These are phyloP conservation scores for Pseudopediastrum boryanum DNA, from an alignment of 139 green algal species.

Conservation along the genomic window DNA sequence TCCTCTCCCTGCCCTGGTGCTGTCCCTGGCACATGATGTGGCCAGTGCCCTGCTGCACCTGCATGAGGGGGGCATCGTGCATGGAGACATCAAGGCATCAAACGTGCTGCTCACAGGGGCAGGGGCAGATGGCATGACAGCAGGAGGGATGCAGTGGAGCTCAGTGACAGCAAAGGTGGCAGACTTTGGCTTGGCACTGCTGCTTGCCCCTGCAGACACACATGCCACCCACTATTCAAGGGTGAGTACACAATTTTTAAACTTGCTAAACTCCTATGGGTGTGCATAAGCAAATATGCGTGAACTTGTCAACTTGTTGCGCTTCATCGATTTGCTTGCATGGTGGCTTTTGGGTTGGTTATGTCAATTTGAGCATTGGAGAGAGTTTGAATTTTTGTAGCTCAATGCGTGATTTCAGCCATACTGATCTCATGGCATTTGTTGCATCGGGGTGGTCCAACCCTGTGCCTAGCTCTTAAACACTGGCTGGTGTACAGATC, in stretches of 20 bases:
- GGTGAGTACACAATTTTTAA: constrained; percentile 12
- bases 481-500: no score
- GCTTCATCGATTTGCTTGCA: no score
- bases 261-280: no score
- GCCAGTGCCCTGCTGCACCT: constrained; percentile 52
- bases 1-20: not conserved
- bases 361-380: no score
- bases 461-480: no score
- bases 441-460: no score
- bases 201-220: constrained; percentile 17
- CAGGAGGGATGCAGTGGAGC: not conserved
- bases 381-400: no score
- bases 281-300: no score
- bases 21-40: constrained; percentile 46
- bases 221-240: constrained; percentile 27
- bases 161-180: constrained; percentile 32
- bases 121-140: not conserved
- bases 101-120: constrained; percentile 15
- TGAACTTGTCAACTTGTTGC: no score
- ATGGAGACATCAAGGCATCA: constrained; percentile 35
- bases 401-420: no score
- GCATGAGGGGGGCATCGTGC: constrained; percentile 51
- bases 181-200: constrained; percentile 35
- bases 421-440: no score
- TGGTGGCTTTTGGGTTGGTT: no score